Evolutionary conservation across 2,329 filamentous ascomycete species (phyloP), one percentile per base, ranked within the genome.

Genomic region (Cryoendolithus antarcticus): DNA sequence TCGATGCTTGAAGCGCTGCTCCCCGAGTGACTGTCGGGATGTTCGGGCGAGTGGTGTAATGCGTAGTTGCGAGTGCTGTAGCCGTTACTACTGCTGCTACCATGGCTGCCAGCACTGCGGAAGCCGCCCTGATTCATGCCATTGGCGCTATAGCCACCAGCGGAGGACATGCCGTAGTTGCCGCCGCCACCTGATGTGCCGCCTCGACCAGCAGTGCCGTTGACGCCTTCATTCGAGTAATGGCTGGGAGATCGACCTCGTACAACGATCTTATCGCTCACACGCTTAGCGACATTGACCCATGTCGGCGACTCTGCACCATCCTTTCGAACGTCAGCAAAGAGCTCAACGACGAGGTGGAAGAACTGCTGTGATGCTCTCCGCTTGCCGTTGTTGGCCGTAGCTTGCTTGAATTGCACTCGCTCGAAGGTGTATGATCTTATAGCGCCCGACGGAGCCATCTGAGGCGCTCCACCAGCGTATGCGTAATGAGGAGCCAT

Each of bases 361-460:
- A 93, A 94, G 59, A 86, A 93, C 52, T 94, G 88, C 56, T 95
- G 86, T 11, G 86, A 85, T 1, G 86, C 86, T 41, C 88, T 72
- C 49, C 88, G 73, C 60, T 93, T 93, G 34, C 86, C 86, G 49
- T 95, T 95, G 64, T 94, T 95, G 15, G 86, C 85, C 0, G 86
- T 94, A 1, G 88, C 86, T 48, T 85, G 84, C 59, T 93, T 93
- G 71, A 94, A 95, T 52, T 94, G 86, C 37, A 94, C 91, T 8
- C 88, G 78, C 56, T 94, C 86, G 56, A 93, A 95, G 0, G 70
- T 73, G 41, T 79, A 72, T n/a, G 68, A 66, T 6, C 60, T 63
- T 11, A 48, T 48, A 21, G 51, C 48, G 10, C 53, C 51, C 4
- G 52, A 52, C 15, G 49, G 30, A 8, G 49, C 47, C 7, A 58